Base-by-base conservation (phyloP, 257 asterid species). In the Petunia secreta region DNA sequence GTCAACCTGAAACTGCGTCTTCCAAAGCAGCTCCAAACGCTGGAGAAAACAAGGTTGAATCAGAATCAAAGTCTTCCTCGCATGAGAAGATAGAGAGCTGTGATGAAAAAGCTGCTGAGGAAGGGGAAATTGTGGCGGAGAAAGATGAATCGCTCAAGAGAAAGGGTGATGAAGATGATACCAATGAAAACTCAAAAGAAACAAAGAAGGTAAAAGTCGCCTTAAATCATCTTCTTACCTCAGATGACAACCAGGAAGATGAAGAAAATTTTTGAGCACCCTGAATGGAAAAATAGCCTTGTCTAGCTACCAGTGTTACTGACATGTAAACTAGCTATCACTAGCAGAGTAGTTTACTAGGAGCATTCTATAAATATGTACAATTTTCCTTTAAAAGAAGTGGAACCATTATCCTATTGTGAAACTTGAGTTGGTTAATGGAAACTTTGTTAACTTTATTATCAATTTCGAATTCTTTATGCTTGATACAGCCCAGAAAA, bases 171-270 rank as follows among this genome's bases (percentile, higher is more conserved):
- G 87, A 62, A 40, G 81, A 80, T 5, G 83, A 75, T 14, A 50
- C 41, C 43, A 75, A 75, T 46, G 97, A 87, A 8, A 80, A 83
- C 41, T 71, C 84, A 9, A 74, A 80, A 10, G 87, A 59, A 66
- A 80, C 86, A 4, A 96, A 94, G 92, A 96, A 88, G 84, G 62
- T 90, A 0, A 94, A 89, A 87, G 89, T 96, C 40, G 81, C 97
- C 44, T 94, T 96, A 3, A 85, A 88, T 79, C 99, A 94, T 89
- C 97, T 96, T 80, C 77, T 96, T 13, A 88, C 97, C 71, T 84
- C 89, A 59, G 98, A 96, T 82, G 98, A 93, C 80, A 79, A 84
- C 11, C 88, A 80, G 58, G 97, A 91, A 57, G 96, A 92, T 40
- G 98, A 86, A 60, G 90, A 89, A 74, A 79, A 55, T 59, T 3